These are phyloP conservation scores for Hemisphaericaspora subhashii DNA, from an alignment of 1,139 yeast genomes.

Conservation along the genomic window DNA sequence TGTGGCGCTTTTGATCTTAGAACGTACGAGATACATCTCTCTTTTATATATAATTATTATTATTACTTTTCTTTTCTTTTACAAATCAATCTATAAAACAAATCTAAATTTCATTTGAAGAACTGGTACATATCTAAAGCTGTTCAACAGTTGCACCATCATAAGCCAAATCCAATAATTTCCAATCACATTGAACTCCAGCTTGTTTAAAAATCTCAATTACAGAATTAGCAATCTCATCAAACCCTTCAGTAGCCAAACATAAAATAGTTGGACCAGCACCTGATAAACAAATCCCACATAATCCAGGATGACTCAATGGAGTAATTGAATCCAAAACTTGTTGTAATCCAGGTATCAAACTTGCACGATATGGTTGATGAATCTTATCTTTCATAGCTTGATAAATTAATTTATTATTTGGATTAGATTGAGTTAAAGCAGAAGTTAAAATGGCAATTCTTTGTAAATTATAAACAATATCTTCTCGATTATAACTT, in stretches of 20 bases:
- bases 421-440: constrained; percentile 78
- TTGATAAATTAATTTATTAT: constrained; percentile 78
- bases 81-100: neutral
- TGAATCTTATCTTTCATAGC: constrained; percentile 97
- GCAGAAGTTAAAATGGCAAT: constrained; percentile 62
- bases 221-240: constrained; percentile 77
- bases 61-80: too few species aligned
- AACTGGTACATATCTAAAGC: neutral
- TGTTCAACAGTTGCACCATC: constrained; percentile 69
- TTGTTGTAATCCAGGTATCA: constrained; percentile 87
- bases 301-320: constrained; percentile 72
- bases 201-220: constrained; percentile 66
- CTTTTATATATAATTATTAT: too few species aligned
- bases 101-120: neutral
- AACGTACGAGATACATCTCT: too few species aligned
- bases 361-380: constrained; percentile 88
- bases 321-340: constrained; percentile 85
- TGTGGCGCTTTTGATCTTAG: too few species aligned
- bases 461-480: constrained; percentile 77
- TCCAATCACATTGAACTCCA: constrained; percentile 75
- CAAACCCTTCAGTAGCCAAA: constrained; percentile 85
- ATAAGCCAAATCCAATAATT: constrained; percentile 78
- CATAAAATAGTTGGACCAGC: constrained; percentile 98
- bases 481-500: constrained; percentile 75
- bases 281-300: constrained; percentile 94